These are phyloP conservation scores for Tolypocladium sp. DNA, from an alignment of 2,329 filamentous ascomycete genomes.

Conservation along the genomic window DNA sequence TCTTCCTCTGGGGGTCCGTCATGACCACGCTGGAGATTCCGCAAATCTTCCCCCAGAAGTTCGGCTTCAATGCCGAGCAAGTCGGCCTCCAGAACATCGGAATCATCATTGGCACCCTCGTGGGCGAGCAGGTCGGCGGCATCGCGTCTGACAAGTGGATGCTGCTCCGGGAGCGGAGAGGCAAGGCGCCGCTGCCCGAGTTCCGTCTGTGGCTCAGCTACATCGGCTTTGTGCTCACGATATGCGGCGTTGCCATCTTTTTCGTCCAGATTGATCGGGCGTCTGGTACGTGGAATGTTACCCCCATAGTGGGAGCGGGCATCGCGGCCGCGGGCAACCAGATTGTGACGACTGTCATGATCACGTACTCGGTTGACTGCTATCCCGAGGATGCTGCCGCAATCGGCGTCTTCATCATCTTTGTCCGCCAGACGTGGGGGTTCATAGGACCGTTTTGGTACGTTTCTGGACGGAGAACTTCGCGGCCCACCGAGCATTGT, in stretches of 20 bases:
- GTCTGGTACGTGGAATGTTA: constrained; percentile 41
- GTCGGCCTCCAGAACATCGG: constrained; percentile 49
- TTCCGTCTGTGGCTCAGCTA: constrained; percentile 50
- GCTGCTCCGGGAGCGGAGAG: constrained; percentile 25
- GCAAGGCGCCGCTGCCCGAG: constrained; percentile 30
- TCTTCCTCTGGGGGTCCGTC: constrained; percentile 36
- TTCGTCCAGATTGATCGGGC: constrained; percentile 39
- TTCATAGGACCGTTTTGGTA: constrained; percentile 31
- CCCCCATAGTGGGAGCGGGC: constrained; percentile 43
- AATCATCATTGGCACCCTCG: constrained; percentile 45
- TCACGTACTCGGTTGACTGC: constrained; percentile 52
- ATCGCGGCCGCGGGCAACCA: constrained; percentile 47
- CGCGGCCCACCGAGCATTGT: neutral
- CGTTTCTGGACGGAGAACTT: neutral
- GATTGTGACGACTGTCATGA: constrained; percentile 49
- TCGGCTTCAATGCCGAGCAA: constrained; percentile 46
- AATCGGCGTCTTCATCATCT: constrained; percentile 49
- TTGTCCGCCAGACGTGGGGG: constrained; percentile 44
- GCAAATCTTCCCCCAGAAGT: constrained; percentile 45
- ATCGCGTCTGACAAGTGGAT: constrained; percentile 43
- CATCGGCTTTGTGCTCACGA: constrained; percentile 37
- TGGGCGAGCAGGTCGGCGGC: constrained; percentile 51
- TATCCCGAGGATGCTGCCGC: constrained; percentile 40
- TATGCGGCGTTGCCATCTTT: constrained; percentile 45
- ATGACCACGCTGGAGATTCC: constrained; percentile 47